Evolutionary conservation across 2,329 filamentous ascomycete species (phyloP), one percentile per base, ranked within the genome.

Genomic region (Diplodia sapinea): DNA sequence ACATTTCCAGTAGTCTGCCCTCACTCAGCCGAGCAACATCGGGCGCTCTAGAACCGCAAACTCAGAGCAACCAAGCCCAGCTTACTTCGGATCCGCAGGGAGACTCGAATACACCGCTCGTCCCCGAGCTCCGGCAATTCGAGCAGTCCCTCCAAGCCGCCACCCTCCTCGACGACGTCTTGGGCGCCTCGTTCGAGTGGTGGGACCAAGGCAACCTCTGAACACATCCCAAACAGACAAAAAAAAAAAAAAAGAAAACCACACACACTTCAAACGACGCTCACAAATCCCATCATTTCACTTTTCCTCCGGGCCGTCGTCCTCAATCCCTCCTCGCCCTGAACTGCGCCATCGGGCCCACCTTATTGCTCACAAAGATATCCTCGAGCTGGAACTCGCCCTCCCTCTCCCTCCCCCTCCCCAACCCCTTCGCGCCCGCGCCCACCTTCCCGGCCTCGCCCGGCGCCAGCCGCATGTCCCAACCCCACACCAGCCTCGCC

Each of bases 401-500:
- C 50, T 54, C 43, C 47, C 47, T 36, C 20, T 65, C 59, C 11
- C 59, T 36, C 1, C 59, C 59, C 43, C 2, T 23, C 0, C 59
- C 59, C 43, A 63, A 2, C 15, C 59, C 59, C 40, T 63, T 63
- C n/a, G 3, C 23, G 1, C 59, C 59, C n/a, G 33, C 59, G 11
- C 51, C 51, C 11, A 47, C 12, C 8, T 15, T 54, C 7, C 62
- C 51, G 26, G 38, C 31, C 33, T 40, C 51, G 3, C 62, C 59
- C 0, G 9, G n/a, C n/a, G 62, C 62, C 50, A 65, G 23, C 9
- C 62, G 17, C 69, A 90, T 70, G 69, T 91, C 89, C 69, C 88
- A 91, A 71, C 87, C 69, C 70, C 82, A 91, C 68, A 91, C 73
- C 26, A 87, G 81, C 15, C 88, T 78, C 36, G 88, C 89, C 67